phyloP scores from a whole-genome alignment of 176 grass and related monocot genomes.

The Otatea glauca region DNA sequence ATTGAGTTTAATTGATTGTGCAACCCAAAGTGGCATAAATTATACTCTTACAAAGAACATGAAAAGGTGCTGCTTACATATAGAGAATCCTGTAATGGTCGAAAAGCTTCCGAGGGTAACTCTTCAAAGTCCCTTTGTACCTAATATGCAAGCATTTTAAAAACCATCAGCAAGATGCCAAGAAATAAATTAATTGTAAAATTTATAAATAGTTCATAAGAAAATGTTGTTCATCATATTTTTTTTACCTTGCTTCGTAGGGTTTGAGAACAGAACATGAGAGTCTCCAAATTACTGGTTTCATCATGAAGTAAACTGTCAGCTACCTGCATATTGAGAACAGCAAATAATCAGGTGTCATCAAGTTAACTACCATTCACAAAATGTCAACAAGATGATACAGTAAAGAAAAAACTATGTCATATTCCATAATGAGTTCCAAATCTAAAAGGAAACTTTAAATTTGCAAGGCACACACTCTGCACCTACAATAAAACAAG shows the following conservation, averaged over 20 bases:
- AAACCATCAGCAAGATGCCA: neutral
- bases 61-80: constrained; percentile 63
- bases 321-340: constrained; percentile 65
- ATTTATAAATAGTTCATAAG: neutral
- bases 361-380: constrained; percentile 3
- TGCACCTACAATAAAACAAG: neutral
- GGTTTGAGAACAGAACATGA: constrained; percentile 98
- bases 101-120: constrained; percentile 86
- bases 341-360: constrained; percentile 22
- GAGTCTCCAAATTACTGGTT: constrained; percentile 92
- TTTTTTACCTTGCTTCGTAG: constrained; percentile 92
- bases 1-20: constrained; percentile 4
- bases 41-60: constrained; percentile 32
- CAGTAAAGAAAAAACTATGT: neutral
- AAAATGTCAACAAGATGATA: constrained; percentile 13
- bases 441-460: neutral
- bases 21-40: neutral
- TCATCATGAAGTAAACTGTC: constrained; percentile 96
- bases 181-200: constrained; percentile 2
- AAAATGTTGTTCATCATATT: neutral
- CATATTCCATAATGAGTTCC: neutral
- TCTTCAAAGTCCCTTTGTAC: constrained; percentile 99
- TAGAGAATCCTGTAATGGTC: constrained; percentile 84
- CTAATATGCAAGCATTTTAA: constrained; percentile 54
- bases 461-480: constrained; percentile 11